Evolutionary conservation across 371 early-diverging fungal species (phyloP), one percentile per base, ranked within the genome.

Genomic region (Lichtheimia ornata): DNA sequence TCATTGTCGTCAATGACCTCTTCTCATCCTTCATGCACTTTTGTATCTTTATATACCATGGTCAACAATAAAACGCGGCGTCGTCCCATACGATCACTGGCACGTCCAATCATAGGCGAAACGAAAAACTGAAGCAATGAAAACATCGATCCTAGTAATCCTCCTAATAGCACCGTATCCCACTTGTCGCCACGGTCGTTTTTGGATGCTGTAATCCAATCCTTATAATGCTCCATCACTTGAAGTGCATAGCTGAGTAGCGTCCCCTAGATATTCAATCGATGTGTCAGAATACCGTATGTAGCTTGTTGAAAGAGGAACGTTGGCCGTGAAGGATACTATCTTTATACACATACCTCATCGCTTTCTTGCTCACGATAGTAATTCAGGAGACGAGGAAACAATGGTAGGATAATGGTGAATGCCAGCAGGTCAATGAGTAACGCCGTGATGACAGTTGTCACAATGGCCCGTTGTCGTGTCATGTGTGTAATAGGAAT

Each of bases 341-440:
- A n/a, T n/a, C n/a, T n/a, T n/a, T 9, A 47, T 5, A 47, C 17
- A 47, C 22, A 47, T 0, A 47, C 47, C 22, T n/a, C 22, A 22
- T 47, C 14, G 47, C 22, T 47, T 57, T 83, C 87, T 52, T 79
- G 68, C 17, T 70, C 71, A 22, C 78, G 83, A 67, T 90, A 90
- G 53, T 81, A 85, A 41, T 83, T 79, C 22, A 89, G 64, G 41
- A 89, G 62, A 42, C 88, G 66, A 53, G 99, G 98, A 59, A 94
- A 92, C 35, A 98, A 82, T 14, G 99, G 99, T 41, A 98, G 77
- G 71, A 98, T 97, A 62, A 96, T 91, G 4, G 99, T 98, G 73
- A 98, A 98, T 11, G 98, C 92, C 24, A 98, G 88, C 58, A 98
- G 88, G 74, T 97, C 99, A 35, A 98, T 82, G 30, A 97, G 74